Evolutionary conservation across 768 basidiomycete genomes (phyloP), one percentile per base, ranked within the genome.

Genomic region (Obba rivulosa): DNA sequence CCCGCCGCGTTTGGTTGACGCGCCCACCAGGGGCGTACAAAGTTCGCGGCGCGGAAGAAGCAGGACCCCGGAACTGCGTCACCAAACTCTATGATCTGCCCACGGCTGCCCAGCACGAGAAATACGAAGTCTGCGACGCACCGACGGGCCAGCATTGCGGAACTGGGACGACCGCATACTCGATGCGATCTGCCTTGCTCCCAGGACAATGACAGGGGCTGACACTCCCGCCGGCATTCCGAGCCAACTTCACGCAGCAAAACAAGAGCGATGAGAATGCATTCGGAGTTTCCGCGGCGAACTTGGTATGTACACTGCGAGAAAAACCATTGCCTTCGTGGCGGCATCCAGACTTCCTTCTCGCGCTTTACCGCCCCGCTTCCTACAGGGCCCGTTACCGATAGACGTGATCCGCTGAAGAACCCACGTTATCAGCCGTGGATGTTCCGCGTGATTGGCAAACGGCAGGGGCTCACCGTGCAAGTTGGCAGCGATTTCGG

Each of bases 401-500:
- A 63, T 91, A 91, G 57, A 91, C 85, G 65, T 92, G 88, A 65
- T 92, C 88, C 66, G 88, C 88, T 90, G 63, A 51, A 53, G 49
- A 54, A 51, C 52, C 64, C 23, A 34, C 41, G 24, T 14, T 23
- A 51, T 61, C 45, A 61, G 52, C 36, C 37, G 34, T 21, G 51
- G 13, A n/a, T 28, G 36, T 41, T 17, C 24, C 43, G 23, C 35
- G 31, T 23, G 28, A 44, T 35, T n/a, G 34, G 41, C 16, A 28
- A 43, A 41, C 24, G 34, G 52, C 37, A 39, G 25, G 22, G 43
- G 46, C 44, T 45, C 63, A 90, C 88, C 72, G 61, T 89, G 75
- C 54, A 92, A 69, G 68, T 98, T 97, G 40, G 96, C 94, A 47
- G 94, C 94, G 60, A 99, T 92, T 71, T 98, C 96, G 22, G 94